These are phyloP conservation scores for Lipomyces kockii DNA, from an alignment of 805 yeast genomes.

Conservation along the genomic window DNA sequence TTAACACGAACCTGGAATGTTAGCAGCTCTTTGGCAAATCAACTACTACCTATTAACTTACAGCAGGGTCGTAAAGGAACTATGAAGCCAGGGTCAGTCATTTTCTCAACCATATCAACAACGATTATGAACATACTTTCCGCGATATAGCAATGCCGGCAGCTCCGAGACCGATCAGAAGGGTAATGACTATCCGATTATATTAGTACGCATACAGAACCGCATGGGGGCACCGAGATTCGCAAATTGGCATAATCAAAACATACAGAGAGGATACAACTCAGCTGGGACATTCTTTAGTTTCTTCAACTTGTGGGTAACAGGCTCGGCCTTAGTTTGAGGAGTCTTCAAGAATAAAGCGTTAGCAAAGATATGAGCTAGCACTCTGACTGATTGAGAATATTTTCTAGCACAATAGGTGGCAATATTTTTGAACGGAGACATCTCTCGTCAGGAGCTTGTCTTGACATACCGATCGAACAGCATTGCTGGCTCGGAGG, in stretches of 20 bases:
- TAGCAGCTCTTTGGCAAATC: background rate
- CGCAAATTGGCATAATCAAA: too few species aligned
- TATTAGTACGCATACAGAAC: background rate
- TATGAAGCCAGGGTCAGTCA: conserved; percentile 1
- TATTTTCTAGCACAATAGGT: background rate
- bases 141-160: conserved; percentile 26
- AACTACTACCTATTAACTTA: conserved; percentile 7
- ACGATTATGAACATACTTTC: conserved; percentile 10
- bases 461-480: conserved; percentile 17
- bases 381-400: background rate
- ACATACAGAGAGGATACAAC: conserved; percentile 43
- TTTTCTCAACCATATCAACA: background rate
- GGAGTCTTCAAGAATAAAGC: conserved; percentile 11
- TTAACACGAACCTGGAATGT: conserved; percentile 25
- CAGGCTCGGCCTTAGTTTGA: conserved; percentile 26
- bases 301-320: conserved; percentile 31
- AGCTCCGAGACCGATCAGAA: conserved; percentile 22
- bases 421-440: background rate
- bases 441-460: background rate
- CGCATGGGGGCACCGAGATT: background rate
- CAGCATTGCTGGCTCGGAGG: conserved; percentile 16
- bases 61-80: conserved; percentile 30
- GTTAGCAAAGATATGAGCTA: background rate
- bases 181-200: conserved; percentile 3
- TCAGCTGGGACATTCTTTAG: conserved; percentile 41